A percentile compares a stretch with the other conserved stretches of the same genome.
These are phyloP conservation scores for Amanita molliuscula DNA, from an alignment of 768 basidiomycete species.

Conservation along the genomic window DNA sequence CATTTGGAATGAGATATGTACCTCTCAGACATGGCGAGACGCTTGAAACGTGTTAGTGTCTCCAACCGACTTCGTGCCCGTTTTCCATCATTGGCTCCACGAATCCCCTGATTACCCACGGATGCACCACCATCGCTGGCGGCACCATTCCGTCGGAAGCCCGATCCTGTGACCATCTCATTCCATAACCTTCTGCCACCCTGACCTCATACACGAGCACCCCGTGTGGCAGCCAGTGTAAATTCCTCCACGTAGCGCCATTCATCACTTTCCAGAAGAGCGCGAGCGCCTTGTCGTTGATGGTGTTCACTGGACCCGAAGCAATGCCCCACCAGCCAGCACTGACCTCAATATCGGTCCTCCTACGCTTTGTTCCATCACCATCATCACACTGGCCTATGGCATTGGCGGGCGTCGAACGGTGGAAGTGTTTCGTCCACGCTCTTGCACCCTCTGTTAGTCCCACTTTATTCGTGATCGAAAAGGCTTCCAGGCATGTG, in stretches of 20 bases:
- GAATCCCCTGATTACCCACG: slow-evolving; percentile 54
- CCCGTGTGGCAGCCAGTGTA: slow-evolving; percentile 57
- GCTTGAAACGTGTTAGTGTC: slow-evolving; percentile 21
- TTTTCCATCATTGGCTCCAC: slow-evolving; percentile 62
- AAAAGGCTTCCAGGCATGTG: slow-evolving; percentile 43
- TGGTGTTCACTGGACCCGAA: slow-evolving; percentile 37
- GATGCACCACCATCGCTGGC: slow-evolving; percentile 5
- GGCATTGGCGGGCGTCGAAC: slow-evolving; percentile 24
- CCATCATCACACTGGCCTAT: slow-evolving; percentile 3
- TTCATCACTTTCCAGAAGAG: slow-evolving; percentile 47
- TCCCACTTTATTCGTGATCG: slow-evolving; percentile 34
- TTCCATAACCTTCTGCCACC: slow-evolving; percentile 51
- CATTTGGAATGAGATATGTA: slow-evolving; percentile 4
- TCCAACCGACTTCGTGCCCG: slow-evolving; percentile 55
- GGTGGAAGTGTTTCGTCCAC: slow-evolving; percentile 57
- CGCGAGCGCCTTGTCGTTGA: slow-evolving; percentile 41
- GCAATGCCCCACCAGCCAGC: slow-evolving; percentile 53
- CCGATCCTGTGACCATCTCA: slow-evolving; percentile 53
- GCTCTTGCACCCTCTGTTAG: slow-evolving; percentile 53
- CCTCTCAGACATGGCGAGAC: slow-evolving; percentile 4
- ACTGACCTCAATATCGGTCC: slow-evolving; percentile 8
- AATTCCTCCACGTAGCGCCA: slow-evolving; percentile 46
- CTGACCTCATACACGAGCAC: slow-evolving; percentile 54
- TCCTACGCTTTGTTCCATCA: slow-evolving; percentile 9
- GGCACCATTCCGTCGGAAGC: slow-evolving; percentile 8